Percentiles rank a stretch among this genome's conserved stretches.
phyloP scores from a whole-genome alignment of 208 protist species.

The Leishmania martiniquensis region DNA sequence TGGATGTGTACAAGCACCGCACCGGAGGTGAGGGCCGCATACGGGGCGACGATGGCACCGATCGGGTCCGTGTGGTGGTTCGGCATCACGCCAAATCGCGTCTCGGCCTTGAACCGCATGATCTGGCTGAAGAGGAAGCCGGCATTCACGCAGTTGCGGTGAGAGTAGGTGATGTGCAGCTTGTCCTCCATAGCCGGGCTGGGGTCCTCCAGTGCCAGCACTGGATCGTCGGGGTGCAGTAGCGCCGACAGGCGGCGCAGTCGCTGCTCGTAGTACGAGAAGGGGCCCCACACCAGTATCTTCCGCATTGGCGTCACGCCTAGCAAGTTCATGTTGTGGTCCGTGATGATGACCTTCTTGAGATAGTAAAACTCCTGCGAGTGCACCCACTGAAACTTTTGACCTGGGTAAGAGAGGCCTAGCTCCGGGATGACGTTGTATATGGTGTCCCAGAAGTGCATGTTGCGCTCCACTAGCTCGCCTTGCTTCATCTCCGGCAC shows the following conservation, averaged over 20 bases:
- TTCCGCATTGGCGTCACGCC: conserved; percentile 90
- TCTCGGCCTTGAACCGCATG: conserved; percentile 84
- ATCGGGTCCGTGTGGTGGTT: conserved; percentile 89
- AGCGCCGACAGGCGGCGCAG: conserved; percentile 87
- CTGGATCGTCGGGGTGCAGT: conserved; percentile 90
- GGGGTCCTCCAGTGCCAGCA: conserved; percentile 87
- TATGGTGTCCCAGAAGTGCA: conserved; percentile 93
- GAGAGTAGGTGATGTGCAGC: conserved; percentile 85
- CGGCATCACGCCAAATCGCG: conserved; percentile 89
- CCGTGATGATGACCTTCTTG: conserved; percentile 93
- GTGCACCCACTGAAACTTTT: conserved; percentile 93
- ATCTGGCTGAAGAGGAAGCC: conserved; percentile 88
- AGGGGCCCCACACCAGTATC: conserved; percentile 91
- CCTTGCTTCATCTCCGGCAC: conserved; percentile 87
- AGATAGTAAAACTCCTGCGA: conserved; percentile 94
- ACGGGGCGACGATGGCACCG: conserved; percentile 87
- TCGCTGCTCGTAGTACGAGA: conserved; percentile 93
- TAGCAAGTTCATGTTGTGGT: conserved; percentile 93
- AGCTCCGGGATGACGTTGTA: conserved; percentile 93
- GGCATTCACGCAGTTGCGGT: conserved; percentile 90
- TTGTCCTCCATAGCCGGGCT: conserved; percentile 86
- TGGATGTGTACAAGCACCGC: conserved; percentile 89
- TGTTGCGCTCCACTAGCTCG: conserved; percentile 90
- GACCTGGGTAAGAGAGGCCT: conserved; percentile 90
- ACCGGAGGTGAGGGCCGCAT: conserved; percentile 85